A percentile compares a stretch with the other conserved stretches of the same genome.
Evolutionary conservation across 2,329 filamentous ascomycete genomes (phyloP).

Genomic region (Paecilomyces niveus): DNA sequence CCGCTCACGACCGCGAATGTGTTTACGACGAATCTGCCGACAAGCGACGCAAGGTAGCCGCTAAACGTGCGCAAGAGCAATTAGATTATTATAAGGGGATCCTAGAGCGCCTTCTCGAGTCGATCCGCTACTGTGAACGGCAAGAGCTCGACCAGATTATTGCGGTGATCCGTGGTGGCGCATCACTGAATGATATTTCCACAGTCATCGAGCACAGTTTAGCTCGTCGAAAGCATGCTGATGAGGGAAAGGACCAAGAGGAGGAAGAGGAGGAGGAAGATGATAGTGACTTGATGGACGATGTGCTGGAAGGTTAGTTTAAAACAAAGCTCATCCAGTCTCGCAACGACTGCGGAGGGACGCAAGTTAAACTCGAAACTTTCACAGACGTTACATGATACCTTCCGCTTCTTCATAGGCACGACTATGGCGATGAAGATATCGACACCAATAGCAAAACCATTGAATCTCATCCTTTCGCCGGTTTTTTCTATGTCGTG

Average conservation of each 20-base stretch:
- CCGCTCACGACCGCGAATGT: slow-evolving; percentile 24
- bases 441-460: background rate
- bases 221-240: background rate
- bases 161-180: slow-evolving; percentile 18
- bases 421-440: background rate
- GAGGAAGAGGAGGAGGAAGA: background rate
- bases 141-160: slow-evolving; percentile 16
- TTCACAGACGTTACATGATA: background rate
- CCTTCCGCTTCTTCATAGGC: background rate
- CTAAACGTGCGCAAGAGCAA: slow-evolving; percentile 21
- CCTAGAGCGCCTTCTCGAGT: slow-evolving; percentile 18
- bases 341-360: background rate
- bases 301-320: background rate
- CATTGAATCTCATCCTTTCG: background rate
- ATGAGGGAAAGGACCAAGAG: background rate
- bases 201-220: background rate
- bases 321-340: background rate
- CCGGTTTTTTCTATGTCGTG: background rate
- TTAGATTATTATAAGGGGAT: slow-evolving; percentile 19
- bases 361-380: background rate
- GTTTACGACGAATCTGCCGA: slow-evolving; percentile 27
- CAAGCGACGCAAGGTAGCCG: slow-evolving; percentile 29
- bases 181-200: background rate
- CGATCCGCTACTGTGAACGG: slow-evolving; percentile 17
- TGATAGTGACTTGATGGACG: background rate